Evolutionary conservation across 2,329 filamentous ascomycete genomes (phyloP).

Genomic region (Ceratocystis alfenasii): DNA sequence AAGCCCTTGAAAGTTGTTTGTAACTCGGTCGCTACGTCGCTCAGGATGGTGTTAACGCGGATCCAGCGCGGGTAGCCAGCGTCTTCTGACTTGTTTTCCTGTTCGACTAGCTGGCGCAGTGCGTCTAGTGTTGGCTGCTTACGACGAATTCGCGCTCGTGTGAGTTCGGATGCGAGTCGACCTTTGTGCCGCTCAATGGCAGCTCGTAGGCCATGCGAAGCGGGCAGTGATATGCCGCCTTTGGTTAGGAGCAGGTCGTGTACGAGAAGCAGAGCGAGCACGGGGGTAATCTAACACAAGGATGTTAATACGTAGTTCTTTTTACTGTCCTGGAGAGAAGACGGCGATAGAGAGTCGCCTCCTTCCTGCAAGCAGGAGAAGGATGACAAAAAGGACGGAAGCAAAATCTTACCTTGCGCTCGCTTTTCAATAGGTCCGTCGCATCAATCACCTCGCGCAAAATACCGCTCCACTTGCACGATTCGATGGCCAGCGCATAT

Average conservation of each 20-base stretch:
- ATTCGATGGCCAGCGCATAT: constrained; percentile 76
- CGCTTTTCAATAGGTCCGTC: constrained; percentile 60
- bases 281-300: constrained; percentile 57
- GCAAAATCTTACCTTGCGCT: constrained; percentile 60
- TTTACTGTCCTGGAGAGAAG: not conserved
- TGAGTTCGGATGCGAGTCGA: constrained; percentile 70
- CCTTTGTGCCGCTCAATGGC: constrained; percentile 71
- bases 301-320: not conserved
- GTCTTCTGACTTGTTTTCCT: constrained; percentile 38
- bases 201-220: constrained; percentile 63
- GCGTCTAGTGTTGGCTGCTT: constrained; percentile 56
- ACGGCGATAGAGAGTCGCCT: no score
- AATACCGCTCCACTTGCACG: constrained; percentile 78
- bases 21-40: constrained; percentile 60
- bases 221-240: constrained; percentile 67
- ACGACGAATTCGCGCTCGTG: constrained; percentile 60
- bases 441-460: constrained; percentile 83
- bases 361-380: not conserved
- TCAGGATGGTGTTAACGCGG: constrained; percentile 68
- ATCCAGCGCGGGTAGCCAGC: constrained; percentile 77
- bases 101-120: constrained; percentile 48
- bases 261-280: constrained; percentile 66
- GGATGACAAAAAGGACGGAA: not conserved
- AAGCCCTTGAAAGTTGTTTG: constrained; percentile 59
- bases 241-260: constrained; percentile 80